These are phyloP conservation scores for Suhomyces pyralidae DNA, from an alignment of 805 yeast species.

Conservation along the genomic window DNA sequence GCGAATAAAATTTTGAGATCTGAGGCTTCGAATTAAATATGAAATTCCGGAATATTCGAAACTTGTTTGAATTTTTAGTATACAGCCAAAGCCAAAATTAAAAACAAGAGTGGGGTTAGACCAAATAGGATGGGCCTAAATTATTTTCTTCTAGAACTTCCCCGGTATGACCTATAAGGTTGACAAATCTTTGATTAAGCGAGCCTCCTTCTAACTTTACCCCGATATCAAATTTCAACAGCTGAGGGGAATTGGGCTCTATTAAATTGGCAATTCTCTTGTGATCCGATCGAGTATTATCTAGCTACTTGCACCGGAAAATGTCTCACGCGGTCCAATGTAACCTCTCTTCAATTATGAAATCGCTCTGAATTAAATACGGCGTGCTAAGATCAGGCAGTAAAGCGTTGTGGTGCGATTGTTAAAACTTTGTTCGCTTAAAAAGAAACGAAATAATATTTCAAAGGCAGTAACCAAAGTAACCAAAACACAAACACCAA, in stretches of 20 bases:
- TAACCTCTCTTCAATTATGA: not conserved
- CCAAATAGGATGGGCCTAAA: not conserved
- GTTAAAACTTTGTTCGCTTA: constrained; percentile 1
- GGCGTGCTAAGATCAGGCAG: not conserved
- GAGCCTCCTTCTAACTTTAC: not conserved
- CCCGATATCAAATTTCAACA: not conserved
- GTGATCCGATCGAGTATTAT: not conserved
- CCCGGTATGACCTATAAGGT: not conserved
- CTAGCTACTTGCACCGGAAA: not conserved
- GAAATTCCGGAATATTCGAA: not conserved
- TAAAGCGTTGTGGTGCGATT: not conserved
- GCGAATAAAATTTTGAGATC: not conserved
- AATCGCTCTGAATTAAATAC: not conserved
- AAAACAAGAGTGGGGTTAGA: not conserved
- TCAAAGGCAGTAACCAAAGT: not conserved
- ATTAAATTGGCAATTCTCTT: not conserved
- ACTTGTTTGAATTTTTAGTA: not conserved
- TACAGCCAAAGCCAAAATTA: not conserved
- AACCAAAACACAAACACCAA: not conserved
- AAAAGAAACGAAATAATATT: constrained; percentile 1
- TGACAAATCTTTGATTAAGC: not conserved
- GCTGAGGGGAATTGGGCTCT: not conserved
- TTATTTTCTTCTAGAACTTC: not conserved
- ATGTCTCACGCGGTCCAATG: not conserved
- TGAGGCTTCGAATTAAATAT: not conserved